Evolutionary conservation across 192 early-diverging fungal genomes (phyloP).

Genomic region (Podila epigama): DNA sequence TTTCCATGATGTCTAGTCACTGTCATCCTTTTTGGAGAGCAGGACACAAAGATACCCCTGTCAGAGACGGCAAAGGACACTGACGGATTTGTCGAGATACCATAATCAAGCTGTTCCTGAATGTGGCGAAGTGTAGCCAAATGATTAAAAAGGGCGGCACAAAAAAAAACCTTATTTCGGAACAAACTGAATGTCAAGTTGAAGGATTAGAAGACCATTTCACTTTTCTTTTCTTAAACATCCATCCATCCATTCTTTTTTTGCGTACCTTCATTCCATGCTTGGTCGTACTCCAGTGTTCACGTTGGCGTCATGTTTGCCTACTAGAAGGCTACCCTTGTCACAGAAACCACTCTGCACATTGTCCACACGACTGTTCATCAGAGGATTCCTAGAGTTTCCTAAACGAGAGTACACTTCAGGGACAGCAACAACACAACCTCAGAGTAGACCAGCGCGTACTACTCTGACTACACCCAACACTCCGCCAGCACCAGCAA

Average conservation of each 20-base stretch:
- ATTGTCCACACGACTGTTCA: neutral
- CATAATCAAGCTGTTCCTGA: conserved; percentile 4
- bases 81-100: conserved; percentile 42
- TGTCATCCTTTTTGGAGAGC: conserved; percentile 39
- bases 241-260: neutral
- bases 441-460: neutral
- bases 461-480: neutral
- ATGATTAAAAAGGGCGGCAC: too few relatives aligned
- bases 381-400: neutral
- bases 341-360: neutral
- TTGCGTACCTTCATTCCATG: neutral
- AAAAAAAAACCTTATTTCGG: too few relatives aligned
- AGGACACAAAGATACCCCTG: conserved; percentile 9
- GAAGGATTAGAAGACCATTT: neutral
- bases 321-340: neutral
- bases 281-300: neutral
- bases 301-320: neutral
- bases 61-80: conserved; percentile 1
- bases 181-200: neutral
- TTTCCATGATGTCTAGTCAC: conserved; percentile 17
- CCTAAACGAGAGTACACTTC: conserved; percentile 2
- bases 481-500: neutral
- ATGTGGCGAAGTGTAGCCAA: neutral
- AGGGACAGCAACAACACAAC: neutral
- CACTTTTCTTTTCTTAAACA: neutral